A percentile compares a stretch with the other conserved stretches of the same genome.
Conservation (phyloP, 345 rosid species). For the Brassica cretica region DNA sequence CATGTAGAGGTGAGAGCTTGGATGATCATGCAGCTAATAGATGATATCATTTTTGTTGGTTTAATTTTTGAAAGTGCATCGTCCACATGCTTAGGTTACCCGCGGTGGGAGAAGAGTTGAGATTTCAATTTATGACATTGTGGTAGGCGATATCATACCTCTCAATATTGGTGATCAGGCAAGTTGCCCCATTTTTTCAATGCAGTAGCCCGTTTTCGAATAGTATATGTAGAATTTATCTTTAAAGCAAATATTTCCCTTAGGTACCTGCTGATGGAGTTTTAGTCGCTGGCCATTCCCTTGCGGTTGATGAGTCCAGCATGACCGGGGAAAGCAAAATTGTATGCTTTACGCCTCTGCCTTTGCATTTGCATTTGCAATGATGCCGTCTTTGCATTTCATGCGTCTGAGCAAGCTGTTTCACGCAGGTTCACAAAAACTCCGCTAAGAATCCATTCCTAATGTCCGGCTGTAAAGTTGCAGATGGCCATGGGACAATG, state of each 20-base stretch:
- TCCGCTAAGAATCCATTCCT: constrained; percentile 70
- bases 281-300: constrained; percentile 75
- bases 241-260: constrained; percentile 10
- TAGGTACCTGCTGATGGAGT: constrained; percentile 99
- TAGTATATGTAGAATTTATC: constrained; percentile 1
- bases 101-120: constrained; percentile 83
- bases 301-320: constrained; percentile 95
- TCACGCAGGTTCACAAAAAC: constrained; percentile 78
- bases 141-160: constrained; percentile 94
- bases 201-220: background rate
- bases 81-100: constrained; percentile 52
- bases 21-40: constrained; percentile 9
- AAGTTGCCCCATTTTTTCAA: constrained; percentile 18
- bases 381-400: constrained; percentile 11
- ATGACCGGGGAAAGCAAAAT: constrained; percentile 99
- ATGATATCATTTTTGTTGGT: constrained; percentile 7
- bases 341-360: constrained; percentile 43
- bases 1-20: constrained; percentile 66
- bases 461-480: constrained; percentile 99
- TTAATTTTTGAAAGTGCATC: constrained; percentile 16
- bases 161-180: constrained; percentile 98
- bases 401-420: constrained; percentile 14
- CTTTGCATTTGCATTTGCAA: background rate
- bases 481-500: constrained; percentile 94
- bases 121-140: constrained; percentile 87